Evolutionary conservation across 2,329 filamentous ascomycete species (phyloP).

Genomic region (Colletotrichum siamense): DNA sequence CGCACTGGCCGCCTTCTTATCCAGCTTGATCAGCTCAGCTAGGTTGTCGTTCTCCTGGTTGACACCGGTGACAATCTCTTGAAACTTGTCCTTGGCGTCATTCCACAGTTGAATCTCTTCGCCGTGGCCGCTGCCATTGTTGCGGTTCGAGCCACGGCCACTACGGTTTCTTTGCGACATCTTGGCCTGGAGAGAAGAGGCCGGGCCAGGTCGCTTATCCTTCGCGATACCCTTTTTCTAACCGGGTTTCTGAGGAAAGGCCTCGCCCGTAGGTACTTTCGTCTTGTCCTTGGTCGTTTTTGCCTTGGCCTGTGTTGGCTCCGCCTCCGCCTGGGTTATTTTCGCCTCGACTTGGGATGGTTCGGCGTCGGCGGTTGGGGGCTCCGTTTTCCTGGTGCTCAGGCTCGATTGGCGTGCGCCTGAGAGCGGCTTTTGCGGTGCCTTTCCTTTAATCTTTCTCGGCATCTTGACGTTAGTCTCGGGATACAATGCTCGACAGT

Average conservation of each 20-base stretch:
- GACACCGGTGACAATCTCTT: constrained; percentile 44
- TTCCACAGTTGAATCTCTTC: constrained; percentile 52
- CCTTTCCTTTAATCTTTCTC: neutral
- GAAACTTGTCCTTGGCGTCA: constrained; percentile 41
- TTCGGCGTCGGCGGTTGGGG: neutral
- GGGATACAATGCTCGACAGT: neutral
- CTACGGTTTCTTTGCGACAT: constrained; percentile 53
- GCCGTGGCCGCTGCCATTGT: constrained; percentile 46
- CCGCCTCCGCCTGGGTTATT: neutral
- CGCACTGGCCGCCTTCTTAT: constrained; percentile 45
- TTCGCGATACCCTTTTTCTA: constrained; percentile 1
- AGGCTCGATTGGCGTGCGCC: neutral
- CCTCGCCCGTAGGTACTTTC: neutral
- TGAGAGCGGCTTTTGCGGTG: neutral
- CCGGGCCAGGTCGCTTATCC: neutral
- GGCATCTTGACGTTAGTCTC: neutral
- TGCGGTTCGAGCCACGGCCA: constrained; percentile 49
- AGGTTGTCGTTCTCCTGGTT: constrained; percentile 49
- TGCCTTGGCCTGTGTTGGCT: neutral
- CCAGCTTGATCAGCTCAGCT: constrained; percentile 41
- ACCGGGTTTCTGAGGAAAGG: neutral
- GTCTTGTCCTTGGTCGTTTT: neutral
- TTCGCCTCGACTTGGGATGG: neutral
- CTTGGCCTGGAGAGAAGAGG: constrained; percentile 1
- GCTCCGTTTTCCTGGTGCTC: neutral